Percentiles rank a stretch among this genome's conserved stretches.
These are phyloP conservation scores for Aspergillus novoparasiticus DNA, from an alignment of 2,329 filamentous ascomycete genomes.

Conservation along the genomic window DNA sequence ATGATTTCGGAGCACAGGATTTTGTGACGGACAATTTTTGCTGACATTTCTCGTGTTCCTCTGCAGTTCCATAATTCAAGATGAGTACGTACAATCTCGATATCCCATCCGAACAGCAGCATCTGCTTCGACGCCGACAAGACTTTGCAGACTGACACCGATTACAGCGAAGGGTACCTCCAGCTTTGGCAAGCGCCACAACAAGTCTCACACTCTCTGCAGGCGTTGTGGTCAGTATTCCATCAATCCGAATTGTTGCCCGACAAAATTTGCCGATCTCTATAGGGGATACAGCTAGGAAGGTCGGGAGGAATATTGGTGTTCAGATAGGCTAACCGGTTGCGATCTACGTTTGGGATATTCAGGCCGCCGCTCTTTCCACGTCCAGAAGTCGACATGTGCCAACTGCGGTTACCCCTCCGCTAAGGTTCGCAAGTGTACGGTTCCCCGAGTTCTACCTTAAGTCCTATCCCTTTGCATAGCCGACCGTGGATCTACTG, in stretches of 20 bases:
- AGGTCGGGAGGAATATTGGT: conserved; percentile 16
- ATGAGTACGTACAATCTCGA: conserved; percentile 57
- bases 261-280: conserved; percentile 21
- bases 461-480: conserved; percentile 15
- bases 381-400: conserved; percentile 99
- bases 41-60: conserved; percentile 26
- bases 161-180: conserved; percentile 70
- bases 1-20: conserved; percentile 3
- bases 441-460: conserved; percentile 42
- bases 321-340: conserved; percentile 35
- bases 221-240: conserved; percentile 88
- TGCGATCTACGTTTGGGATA: conserved; percentile 25
- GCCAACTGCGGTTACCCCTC: conserved; percentile 93
- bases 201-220: conserved; percentile 98
- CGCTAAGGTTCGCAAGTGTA: conserved; percentile 99
- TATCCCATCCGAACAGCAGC: conserved; percentile 22
- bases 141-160: conserved; percentile 46
- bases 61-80: conserved; percentile 55
- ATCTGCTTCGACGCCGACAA: conserved; percentile 26
- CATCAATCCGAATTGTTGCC: conserved; percentile 19
- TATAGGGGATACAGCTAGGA: conserved; percentile 10
- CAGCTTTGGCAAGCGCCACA: conserved; percentile 81
- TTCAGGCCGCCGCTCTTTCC: conserved; percentile 89
- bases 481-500: conserved; percentile 13
- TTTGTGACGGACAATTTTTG: conserved; percentile 12